A percentile compares a stretch with the other conserved stretches of the same genome.
Conservation (phyloP, 805 yeast genomes). For the Ogataea chonburiensis region DNA sequence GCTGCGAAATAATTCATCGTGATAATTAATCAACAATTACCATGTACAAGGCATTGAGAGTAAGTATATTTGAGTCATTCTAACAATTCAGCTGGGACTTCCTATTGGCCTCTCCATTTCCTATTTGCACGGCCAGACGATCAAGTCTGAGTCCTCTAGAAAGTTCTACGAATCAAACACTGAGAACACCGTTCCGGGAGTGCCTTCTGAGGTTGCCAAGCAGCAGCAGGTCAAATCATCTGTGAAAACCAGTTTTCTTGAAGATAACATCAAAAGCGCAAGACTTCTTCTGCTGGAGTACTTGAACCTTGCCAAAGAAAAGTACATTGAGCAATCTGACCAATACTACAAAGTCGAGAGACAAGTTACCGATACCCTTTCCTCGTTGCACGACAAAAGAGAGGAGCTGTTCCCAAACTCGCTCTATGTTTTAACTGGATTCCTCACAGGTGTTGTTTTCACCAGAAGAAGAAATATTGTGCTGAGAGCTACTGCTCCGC, state of each 20-base stretch:
- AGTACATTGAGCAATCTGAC: slow-evolving; percentile 47
- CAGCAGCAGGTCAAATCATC: slow-evolving; percentile 22
- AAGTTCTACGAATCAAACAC: slow-evolving; percentile 26
- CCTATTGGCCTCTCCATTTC: slow-evolving; percentile 1
- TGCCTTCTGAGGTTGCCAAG: slow-evolving; percentile 15
- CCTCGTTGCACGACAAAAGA: slow-evolving; percentile 58
- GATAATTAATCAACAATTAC: slow-evolving; percentile 2
- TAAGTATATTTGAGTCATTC: slow-evolving; percentile 4
- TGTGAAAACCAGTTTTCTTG: slow-evolving; percentile 36
- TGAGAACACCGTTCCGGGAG: slow-evolving; percentile 23
- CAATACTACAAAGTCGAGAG: slow-evolving; percentile 60
- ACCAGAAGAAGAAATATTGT: slow-evolving; percentile 65
- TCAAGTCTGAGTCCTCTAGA: slow-evolving; percentile 28
- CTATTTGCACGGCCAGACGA: slow-evolving; percentile 1
- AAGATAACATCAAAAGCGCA: slow-evolving; percentile 44
- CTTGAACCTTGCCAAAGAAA: slow-evolving; percentile 36
- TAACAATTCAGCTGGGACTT: slow-evolving; percentile 8
- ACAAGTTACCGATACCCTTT: slow-evolving; percentile 57
- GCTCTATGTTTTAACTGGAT: slow-evolving; percentile 65
- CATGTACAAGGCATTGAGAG: slow-evolving; percentile 12
- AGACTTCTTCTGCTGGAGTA: slow-evolving; percentile 44
- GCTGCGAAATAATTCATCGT: slow-evolving; percentile 1
- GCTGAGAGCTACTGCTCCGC: slow-evolving; percentile 55
- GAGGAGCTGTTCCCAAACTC: slow-evolving; percentile 75
- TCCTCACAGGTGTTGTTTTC: slow-evolving; percentile 67